phyloP scores from a whole-genome alignment of 1,284 basidiomycete genomes.

The Meripilus lineatus region DNA sequence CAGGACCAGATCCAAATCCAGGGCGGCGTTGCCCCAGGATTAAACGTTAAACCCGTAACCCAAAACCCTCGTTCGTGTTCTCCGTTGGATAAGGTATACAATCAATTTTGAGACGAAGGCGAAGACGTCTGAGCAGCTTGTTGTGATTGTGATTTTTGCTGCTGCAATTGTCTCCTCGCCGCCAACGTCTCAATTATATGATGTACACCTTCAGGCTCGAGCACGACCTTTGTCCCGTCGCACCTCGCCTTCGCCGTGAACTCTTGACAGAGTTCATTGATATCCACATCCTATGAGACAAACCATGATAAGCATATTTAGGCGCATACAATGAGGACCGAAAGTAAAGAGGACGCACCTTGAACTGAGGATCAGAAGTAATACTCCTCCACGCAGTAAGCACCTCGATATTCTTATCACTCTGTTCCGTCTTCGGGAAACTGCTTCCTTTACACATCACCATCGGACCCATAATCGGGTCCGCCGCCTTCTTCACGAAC shows the following conservation, averaged over 20 bases:
- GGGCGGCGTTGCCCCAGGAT: too few species aligned
- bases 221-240: conserved; percentile 74
- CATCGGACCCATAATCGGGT: conserved; percentile 35
- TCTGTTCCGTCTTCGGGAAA: conserved; percentile 64
- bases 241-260: conserved; percentile 76
- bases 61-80: too few species aligned
- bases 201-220: conserved; percentile 64
- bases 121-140: too few species aligned
- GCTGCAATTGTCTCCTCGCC: conserved; percentile 20
- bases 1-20: too few species aligned
- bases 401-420: conserved; percentile 69
- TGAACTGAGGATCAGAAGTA: conserved; percentile 66
- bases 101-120: too few species aligned
- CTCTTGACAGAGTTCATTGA: conserved; percentile 70
- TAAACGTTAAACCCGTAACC: too few species aligned
- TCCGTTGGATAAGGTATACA: too few species aligned
- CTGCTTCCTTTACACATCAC: conserved; percentile 57
- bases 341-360: conserved; percentile 27
- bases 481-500: conserved; percentile 16
- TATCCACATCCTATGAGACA: conserved; percentile 60
- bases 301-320: conserved; percentile 2
- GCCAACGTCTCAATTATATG: conserved; percentile 56
- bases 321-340: too few species aligned
- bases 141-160: too few species aligned
- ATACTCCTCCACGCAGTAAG: conserved; percentile 72